A percentile compares a stretch with the other conserved stretches of the same genome.
Evolutionary conservation across 768 basidiomycete species (phyloP).

Genomic region (Trametes maxima): DNA sequence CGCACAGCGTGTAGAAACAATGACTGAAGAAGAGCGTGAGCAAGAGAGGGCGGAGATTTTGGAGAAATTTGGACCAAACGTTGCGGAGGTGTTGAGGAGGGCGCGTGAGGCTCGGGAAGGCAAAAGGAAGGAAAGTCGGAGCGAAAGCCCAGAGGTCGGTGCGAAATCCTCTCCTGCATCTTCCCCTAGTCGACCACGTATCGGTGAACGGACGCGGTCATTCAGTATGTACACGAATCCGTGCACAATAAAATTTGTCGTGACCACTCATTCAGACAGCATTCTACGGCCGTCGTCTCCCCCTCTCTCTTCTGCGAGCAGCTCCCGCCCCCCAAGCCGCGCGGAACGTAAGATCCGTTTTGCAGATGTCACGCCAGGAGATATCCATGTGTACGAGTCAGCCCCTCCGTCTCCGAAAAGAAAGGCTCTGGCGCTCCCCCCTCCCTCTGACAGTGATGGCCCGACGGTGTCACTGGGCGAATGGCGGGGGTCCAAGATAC

Average conservation of each 20-base stretch:
- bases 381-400: constrained; percentile 83
- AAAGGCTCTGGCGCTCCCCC: constrained; percentile 58
- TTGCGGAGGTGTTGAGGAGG: constrained; percentile 62
- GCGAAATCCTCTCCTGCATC: constrained; percentile 9
- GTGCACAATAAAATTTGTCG: constrained; percentile 5
- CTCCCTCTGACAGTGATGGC: constrained; percentile 43
- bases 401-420: constrained; percentile 75
- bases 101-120: constrained; percentile 52
- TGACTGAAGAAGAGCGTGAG: constrained; percentile 73
- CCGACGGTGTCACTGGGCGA: constrained; percentile 43
- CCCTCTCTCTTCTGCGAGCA: constrained; percentile 33
- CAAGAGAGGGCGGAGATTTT: constrained; percentile 66
- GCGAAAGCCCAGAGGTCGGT: constrained; percentile 5
- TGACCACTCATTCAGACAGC: constrained; percentile 37
- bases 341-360: constrained; percentile 65
- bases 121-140: constrained; percentile 2
- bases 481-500: constrained; percentile 31
- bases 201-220: constrained; percentile 19
- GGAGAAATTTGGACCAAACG: constrained; percentile 69
- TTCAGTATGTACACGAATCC: constrained; percentile 18
- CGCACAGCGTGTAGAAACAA: constrained; percentile 55
- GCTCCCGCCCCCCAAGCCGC: constrained; percentile 63
- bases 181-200: constrained; percentile 16
- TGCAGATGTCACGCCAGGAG: constrained; percentile 70
- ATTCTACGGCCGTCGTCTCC: constrained; percentile 20